Percentiles rank a stretch among this genome's conserved stretches.
phyloP scores from a whole-genome alignment of 2,329 filamentous ascomycete genomes.

The Cercospora sojina region DNA sequence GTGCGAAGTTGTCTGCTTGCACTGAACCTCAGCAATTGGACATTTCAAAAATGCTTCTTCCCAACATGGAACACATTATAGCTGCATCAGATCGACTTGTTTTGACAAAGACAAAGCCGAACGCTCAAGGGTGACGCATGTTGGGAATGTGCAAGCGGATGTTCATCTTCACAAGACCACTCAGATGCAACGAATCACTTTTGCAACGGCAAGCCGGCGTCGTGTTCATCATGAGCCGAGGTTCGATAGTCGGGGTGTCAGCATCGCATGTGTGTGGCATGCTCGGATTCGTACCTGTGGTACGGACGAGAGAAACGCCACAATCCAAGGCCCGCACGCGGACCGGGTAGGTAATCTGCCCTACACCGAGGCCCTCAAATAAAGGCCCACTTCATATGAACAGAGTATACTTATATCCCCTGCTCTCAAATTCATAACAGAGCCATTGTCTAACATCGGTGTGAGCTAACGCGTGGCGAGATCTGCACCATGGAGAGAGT shows the following conservation, averaged over 20 bases:
- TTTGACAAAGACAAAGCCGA: background rate
- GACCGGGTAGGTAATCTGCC: background rate
- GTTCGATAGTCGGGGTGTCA: background rate
- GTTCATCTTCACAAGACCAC: background rate
- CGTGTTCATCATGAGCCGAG: background rate
- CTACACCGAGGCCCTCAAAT: background rate
- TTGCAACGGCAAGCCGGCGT: background rate
- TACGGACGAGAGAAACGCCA: background rate
- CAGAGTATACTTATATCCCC: background rate
- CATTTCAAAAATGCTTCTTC: background rate
- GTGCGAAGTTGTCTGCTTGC: background rate
- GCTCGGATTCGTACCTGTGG: conserved; percentile 3
- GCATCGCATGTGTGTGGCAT: background rate
- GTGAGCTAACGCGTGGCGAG: background rate
- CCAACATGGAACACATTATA: background rate
- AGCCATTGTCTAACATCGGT: background rate
- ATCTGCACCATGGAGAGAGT: background rate
- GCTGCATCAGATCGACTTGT: background rate
- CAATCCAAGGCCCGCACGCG: background rate
- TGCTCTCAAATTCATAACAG: background rate
- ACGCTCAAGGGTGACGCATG: background rate
- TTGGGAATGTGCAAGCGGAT: background rate
- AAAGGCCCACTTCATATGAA: background rate
- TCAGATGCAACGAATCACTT: background rate
- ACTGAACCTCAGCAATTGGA: background rate